Evolutionary conservation across 148 eudicot genomes (phyloP).

Genomic region (Rhododendron ovatum): DNA sequence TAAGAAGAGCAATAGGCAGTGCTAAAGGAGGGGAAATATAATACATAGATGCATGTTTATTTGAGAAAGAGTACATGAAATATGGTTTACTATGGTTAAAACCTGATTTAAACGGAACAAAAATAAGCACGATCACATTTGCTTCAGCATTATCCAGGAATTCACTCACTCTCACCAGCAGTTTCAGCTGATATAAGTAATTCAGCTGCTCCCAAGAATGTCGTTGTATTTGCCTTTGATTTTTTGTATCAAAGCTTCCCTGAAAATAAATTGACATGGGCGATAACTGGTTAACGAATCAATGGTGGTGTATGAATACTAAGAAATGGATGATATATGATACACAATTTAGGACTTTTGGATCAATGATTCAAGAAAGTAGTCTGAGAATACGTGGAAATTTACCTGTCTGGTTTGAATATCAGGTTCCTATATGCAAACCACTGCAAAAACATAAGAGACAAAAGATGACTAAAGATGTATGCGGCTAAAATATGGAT

Average conservation of each 20-base stretch:
- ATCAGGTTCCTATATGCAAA: slow-evolving; percentile 77
- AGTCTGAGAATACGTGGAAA: background rate
- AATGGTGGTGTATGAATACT: background rate
- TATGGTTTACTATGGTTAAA: slow-evolving; percentile 23
- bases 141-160: slow-evolving; percentile 15
- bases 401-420: slow-evolving; percentile 74
- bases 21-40: background rate
- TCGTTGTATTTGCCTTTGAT: slow-evolving; percentile 60
- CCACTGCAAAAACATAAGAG: slow-evolving; percentile 51
- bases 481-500: background rate
- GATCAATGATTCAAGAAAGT: background rate
- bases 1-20: background rate
- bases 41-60: background rate
- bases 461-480: background rate
- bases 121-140: slow-evolving; percentile 4
- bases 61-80: slow-evolving; percentile 13
- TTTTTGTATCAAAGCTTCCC: slow-evolving; percentile 72
- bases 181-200: background rate
- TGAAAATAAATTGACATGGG: slow-evolving; percentile 18
- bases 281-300: background rate
- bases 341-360: background rate
- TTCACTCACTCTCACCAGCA: slow-evolving; percentile 19
- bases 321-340: background rate
- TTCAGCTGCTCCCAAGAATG: slow-evolving; percentile 62
- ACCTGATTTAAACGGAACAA: slow-evolving; percentile 13